Evolutionary conservation across 306 rosid species (phyloP).

Genomic region (Casuarina equisetifolia): DNA sequence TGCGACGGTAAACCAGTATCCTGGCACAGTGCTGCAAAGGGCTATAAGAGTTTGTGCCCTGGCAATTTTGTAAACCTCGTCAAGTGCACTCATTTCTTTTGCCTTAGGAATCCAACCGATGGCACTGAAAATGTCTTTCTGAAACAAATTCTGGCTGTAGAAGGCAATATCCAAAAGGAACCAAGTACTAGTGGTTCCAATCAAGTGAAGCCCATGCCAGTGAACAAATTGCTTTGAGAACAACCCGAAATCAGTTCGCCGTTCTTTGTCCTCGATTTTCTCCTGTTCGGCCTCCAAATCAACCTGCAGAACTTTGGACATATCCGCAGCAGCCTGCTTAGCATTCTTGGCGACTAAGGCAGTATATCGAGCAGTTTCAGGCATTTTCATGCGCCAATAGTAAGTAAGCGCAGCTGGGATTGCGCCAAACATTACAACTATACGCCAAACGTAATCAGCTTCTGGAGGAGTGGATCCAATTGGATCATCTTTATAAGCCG

Average conservation of each 20-base stretch:
- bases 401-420: conserved; percentile 76
- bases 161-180: conserved; percentile 80
- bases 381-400: conserved; percentile 87
- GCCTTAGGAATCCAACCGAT: conserved; percentile 84
- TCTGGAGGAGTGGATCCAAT: conserved; percentile 55
- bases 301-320: conserved; percentile 75
- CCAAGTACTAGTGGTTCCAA: conserved; percentile 81
- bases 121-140: conserved; percentile 82
- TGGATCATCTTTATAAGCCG: conserved; percentile 42
- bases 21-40: conserved; percentile 83
- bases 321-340: conserved; percentile 71
- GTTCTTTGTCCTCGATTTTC: conserved; percentile 20
- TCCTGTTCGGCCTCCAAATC: conserved; percentile 51
- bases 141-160: conserved; percentile 87
- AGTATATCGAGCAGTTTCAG: conserved; percentile 89
- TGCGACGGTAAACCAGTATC: conserved; percentile 89
- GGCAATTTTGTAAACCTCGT: conserved; percentile 68
- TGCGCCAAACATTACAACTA: conserved; percentile 77
- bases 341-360: conserved; percentile 84
- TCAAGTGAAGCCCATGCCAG: conserved; percentile 75
- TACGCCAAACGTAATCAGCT: conserved; percentile 85
- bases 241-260: conserved; percentile 59
- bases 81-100: conserved; percentile 72
- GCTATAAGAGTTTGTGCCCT: conserved; percentile 89
- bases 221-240: conserved; percentile 50